A percentile compares a stretch with the other conserved stretches of the same genome.
phyloP scores from a whole-genome alignment of 345 rosid genomes.

The Gossypium longicalyx region DNA sequence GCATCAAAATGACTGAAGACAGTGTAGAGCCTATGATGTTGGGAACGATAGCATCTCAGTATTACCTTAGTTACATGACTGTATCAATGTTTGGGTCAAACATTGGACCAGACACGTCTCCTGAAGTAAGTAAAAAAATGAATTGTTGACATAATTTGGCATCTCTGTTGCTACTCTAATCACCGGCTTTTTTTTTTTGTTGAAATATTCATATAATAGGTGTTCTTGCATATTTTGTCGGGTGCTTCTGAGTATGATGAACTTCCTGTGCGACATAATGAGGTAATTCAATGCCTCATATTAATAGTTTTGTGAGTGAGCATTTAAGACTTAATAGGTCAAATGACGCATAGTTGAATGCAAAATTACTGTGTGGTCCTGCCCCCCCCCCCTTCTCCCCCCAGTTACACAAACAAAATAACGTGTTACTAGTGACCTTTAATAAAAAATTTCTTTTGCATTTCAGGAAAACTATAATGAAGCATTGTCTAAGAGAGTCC shows the following conservation, averaged over 20 bases:
- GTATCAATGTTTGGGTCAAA: constrained; percentile 98
- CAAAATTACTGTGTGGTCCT: neutral
- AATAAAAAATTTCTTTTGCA: constrained; percentile 9
- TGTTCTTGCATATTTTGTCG: constrained; percentile 73
- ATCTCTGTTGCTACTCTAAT: constrained; percentile 4
- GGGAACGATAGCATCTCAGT: constrained; percentile 94
- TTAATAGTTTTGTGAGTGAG: neutral
- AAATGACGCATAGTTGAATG: neutral
- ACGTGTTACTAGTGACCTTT: neutral
- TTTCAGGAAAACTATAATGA: constrained; percentile 78
- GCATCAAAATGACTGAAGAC: constrained; percentile 74
- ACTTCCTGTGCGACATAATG: constrained; percentile 97
- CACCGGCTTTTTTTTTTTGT: constrained; percentile 12
- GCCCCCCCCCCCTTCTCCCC: too few species aligned
- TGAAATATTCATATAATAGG: constrained; percentile 33
- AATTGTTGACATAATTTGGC: constrained; percentile 10
- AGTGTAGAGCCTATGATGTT: constrained; percentile 76
- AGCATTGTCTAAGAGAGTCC: constrained; percentile 65
- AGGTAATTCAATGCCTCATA: constrained; percentile 42
- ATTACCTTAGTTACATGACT: constrained; percentile 89
- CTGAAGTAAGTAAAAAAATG: constrained; percentile 54
- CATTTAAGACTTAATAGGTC: neutral
- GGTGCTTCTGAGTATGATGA: constrained; percentile 94
- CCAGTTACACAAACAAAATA: neutral
- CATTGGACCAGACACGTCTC: constrained; percentile 84